Percentiles rank a stretch among this genome's conserved stretches.
Conservation (phyloP, 352 stramenopile genomes). For the Pythium coloratum region DNA sequence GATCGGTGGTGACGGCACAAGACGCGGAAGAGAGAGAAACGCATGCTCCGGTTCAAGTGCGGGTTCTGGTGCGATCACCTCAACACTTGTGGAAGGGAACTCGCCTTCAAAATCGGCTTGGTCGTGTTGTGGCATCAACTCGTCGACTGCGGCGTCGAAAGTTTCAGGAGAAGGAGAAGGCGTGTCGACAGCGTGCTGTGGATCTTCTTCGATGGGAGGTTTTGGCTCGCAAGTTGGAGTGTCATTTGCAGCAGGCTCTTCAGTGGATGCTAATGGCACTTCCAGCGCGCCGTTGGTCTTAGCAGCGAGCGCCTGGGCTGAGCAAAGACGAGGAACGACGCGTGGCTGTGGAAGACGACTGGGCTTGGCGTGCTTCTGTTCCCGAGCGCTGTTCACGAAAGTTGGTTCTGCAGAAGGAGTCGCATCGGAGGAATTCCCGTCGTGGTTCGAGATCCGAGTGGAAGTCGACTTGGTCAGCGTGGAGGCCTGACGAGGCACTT, state of each 20-base stretch:
- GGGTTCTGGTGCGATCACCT: background rate
- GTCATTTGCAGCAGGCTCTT: background rate
- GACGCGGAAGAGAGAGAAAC: background rate
- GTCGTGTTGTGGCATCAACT: background rate
- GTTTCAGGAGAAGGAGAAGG: background rate
- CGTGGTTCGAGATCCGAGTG: background rate
- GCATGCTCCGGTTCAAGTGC: background rate
- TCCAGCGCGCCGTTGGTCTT: background rate
- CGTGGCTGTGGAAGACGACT: constrained; percentile 12
- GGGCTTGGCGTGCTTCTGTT: background rate
- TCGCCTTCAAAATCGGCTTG: background rate
- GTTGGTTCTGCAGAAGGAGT: background rate
- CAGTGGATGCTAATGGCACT: no score
- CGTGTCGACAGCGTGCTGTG: background rate
- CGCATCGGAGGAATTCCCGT: background rate
- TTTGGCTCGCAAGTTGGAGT: background rate
- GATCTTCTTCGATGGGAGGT: background rate
- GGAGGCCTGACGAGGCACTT: background rate
- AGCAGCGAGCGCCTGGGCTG: background rate
- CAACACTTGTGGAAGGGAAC: background rate
- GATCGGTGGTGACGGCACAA: constrained; percentile 6
- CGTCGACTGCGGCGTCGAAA: background rate
- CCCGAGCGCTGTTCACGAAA: background rate
- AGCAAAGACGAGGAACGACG: constrained; percentile 4
- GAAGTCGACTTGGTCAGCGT: background rate